phyloP scores from a whole-genome alignment of 2,329 filamentous ascomycete genomes.

The Cercospora zeina region DNA sequence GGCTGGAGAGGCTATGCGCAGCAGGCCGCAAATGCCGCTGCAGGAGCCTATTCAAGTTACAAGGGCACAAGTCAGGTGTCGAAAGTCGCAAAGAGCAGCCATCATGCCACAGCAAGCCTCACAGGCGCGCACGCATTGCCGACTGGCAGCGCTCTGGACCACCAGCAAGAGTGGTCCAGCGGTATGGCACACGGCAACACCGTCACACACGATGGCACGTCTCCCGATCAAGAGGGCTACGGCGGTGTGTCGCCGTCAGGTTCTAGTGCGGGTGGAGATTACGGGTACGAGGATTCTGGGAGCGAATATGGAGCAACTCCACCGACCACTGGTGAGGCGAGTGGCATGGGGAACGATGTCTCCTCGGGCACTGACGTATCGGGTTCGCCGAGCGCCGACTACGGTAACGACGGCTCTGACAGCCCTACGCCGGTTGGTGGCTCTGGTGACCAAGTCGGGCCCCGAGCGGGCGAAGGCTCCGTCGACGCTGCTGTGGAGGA shows the following conservation, averaged over 20 bases:
- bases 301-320: neutral
- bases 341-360: neutral
- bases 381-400: neutral
- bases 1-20: too few relatives aligned
- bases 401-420: neutral
- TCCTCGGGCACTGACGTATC: neutral
- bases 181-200: neutral
- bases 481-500: neutral
- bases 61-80: neutral
- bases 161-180: neutral
- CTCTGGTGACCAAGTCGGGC: neutral
- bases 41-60: too few relatives aligned
- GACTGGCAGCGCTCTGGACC: neutral
- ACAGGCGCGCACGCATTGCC: neutral
- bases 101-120: neutral
- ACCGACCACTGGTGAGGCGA: neutral
- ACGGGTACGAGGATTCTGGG: neutral
- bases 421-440: neutral
- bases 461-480: neutral
- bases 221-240: neutral
- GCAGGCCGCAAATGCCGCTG: too few relatives aligned
- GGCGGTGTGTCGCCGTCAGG: neutral
- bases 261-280: neutral
- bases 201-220: neutral
- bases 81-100: neutral